Conservation (phyloP, 306 rosid genomes). For the Hylodesmum podocarpum region DNA sequence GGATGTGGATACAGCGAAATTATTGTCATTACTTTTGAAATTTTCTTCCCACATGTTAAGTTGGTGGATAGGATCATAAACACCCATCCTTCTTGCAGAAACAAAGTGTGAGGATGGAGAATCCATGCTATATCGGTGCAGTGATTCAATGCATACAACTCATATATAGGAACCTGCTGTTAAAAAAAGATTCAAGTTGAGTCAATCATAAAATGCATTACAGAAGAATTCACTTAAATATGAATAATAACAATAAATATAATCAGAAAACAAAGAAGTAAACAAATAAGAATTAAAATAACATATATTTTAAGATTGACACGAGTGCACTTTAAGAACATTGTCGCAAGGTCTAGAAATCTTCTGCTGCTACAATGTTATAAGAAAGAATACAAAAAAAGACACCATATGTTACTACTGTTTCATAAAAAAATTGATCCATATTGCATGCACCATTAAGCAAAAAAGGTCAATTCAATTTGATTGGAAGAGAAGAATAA, state of each 20-base stretch:
- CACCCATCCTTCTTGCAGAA: conserved; percentile 62
- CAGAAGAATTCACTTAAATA: conserved; percentile 4
- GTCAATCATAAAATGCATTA: not conserved
- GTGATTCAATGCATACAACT: conserved; percentile 6
- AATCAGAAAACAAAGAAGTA: not conserved
- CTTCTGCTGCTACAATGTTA: not conserved
- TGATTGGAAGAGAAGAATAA: conserved; percentile 11
- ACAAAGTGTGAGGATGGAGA: conserved; percentile 64
- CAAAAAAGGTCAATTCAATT: conserved; percentile 26
- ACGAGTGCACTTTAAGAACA: not conserved
- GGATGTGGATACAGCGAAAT: conserved; percentile 46
- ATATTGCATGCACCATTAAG: not conserved
- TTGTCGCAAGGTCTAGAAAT: not conserved
- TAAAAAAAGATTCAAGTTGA: not conserved
- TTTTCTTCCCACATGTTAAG: conserved; percentile 84
- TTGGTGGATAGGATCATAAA: conserved; percentile 82
- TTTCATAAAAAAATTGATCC: not conserved
- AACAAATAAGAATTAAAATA: not conserved
- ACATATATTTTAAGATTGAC: not conserved
- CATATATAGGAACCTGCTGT: not conserved
- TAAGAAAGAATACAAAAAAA: not conserved
- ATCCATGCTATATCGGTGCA: conserved; percentile 55
- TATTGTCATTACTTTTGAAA: conserved; percentile 51
- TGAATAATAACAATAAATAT: not conserved
- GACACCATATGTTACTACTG: not conserved